Conservation (phyloP, 1,139 yeast genomes). For the Zhuliangozyma blackwelliae region DNA sequence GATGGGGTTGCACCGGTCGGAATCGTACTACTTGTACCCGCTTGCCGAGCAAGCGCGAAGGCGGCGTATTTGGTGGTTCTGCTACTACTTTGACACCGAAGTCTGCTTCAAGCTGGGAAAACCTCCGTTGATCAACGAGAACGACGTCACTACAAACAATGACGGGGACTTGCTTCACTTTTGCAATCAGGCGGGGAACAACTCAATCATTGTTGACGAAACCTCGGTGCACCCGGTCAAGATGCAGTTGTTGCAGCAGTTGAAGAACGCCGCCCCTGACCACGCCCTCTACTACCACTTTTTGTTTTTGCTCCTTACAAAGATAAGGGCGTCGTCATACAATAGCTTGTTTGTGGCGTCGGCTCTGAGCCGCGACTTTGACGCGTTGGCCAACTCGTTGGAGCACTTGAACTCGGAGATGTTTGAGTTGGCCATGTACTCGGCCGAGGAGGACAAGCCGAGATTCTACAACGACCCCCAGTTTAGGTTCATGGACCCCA, state of each 20-base stretch:
- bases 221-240: slow-evolving; percentile 2
- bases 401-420: slow-evolving; percentile 19
- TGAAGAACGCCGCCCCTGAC: not conserved
- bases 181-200: slow-evolving; percentile 1
- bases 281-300: slow-evolving; percentile 7
- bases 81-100: slow-evolving; percentile 53
- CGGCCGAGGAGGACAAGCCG: slow-evolving; percentile 17
- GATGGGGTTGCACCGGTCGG: slow-evolving; percentile 61
- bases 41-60: slow-evolving; percentile 34
- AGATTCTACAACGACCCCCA: slow-evolving; percentile 23
- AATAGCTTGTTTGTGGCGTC: slow-evolving; percentile 25
- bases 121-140: slow-evolving; percentile 51
- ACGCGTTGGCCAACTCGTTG: slow-evolving; percentile 15
- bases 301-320: slow-evolving; percentile 20
- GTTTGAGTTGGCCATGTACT: slow-evolving; percentile 13
- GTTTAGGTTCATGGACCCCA: slow-evolving; percentile 12
- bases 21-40: slow-evolving; percentile 37
- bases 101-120: slow-evolving; percentile 54
- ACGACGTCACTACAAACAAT: slow-evolving; percentile 40
- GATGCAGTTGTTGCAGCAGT: slow-evolving; percentile 1
- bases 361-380: slow-evolving; percentile 16
- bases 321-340: slow-evolving; percentile 27
- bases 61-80: slow-evolving; percentile 51
- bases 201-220: not conserved
- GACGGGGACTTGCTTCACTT: slow-evolving; percentile 11